Percentiles rank a stretch among this genome's conserved stretches.
phyloP scores from a whole-genome alignment of 306 rosid genomes.

The Acacia crassicarpa region DNA sequence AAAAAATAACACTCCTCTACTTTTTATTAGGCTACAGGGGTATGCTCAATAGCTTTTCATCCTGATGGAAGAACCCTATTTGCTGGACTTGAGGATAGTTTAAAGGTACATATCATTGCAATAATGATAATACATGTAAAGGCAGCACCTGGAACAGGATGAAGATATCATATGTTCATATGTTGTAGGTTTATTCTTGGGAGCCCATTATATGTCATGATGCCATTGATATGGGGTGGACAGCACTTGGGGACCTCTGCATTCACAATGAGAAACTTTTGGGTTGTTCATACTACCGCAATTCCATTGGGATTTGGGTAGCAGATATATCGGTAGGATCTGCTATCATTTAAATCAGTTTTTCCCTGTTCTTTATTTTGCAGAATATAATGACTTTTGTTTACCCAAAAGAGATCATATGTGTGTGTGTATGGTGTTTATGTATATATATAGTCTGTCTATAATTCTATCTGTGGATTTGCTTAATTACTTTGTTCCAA shows the following conservation, averaged over 20 bases:
- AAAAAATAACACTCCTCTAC: not conserved
- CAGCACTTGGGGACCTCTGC: slow-evolving; percentile 71
- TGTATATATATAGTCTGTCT: not conserved
- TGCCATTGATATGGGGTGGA: slow-evolving; percentile 73
- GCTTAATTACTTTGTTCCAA: slow-evolving; percentile 11
- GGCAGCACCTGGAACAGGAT: not conserved
- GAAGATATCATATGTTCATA: slow-evolving; percentile 14
- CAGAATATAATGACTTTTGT: not conserved
- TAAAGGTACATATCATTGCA: slow-evolving; percentile 54
- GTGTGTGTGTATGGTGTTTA: too few species aligned
- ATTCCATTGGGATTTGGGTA: slow-evolving; percentile 79
- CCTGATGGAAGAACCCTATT: slow-evolving; percentile 79
- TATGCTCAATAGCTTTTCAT: slow-evolving; percentile 67
- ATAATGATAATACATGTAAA: not conserved
- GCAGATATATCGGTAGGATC: slow-evolving; percentile 63
- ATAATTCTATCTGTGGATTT: not conserved
- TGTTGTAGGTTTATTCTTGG: slow-evolving; percentile 73
- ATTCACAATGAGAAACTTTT: slow-evolving; percentile 72
- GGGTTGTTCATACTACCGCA: slow-evolving; percentile 70
- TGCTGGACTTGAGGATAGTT: slow-evolving; percentile 71
- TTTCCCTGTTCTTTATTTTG: not conserved
- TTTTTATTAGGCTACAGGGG: slow-evolving; percentile 61
- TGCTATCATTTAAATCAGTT: not conserved
- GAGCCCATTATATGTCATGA: slow-evolving; percentile 76
- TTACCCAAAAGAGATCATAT: not conserved